A percentile compares a stretch with the other conserved stretches of the same genome.
phyloP scores from a whole-genome alignment of 176 grass and related monocot genomes.

The Microstegium vimineum region DNA sequence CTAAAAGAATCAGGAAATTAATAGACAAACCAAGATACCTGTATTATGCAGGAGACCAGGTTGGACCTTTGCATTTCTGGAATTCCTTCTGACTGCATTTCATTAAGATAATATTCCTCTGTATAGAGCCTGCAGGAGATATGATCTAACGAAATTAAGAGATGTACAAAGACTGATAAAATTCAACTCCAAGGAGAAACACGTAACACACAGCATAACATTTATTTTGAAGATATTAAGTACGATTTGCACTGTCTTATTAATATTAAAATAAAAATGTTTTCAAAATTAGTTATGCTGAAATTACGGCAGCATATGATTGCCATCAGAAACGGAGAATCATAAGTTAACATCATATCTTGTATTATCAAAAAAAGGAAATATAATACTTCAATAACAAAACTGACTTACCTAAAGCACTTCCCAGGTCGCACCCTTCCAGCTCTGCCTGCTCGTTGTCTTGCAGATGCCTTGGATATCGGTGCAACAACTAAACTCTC shows the following conservation, averaged over 20 bases:
- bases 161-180: background rate
- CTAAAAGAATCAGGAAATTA: constrained; percentile 18
- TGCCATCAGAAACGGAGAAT: background rate
- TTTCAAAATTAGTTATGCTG: background rate
- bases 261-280: background rate
- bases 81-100: constrained; percentile 88
- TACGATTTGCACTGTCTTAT: background rate
- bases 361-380: background rate
- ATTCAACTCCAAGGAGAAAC: background rate
- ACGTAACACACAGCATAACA: background rate
- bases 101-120: constrained; percentile 86
- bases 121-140: constrained; percentile 76
- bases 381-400: background rate
- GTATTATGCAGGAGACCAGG: constrained; percentile 89
- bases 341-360: background rate
- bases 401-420: constrained; percentile 71
- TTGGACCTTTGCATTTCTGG: constrained; percentile 98
- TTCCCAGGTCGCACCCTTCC: constrained; percentile 94
- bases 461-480: constrained; percentile 96
- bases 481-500: constrained; percentile 90
- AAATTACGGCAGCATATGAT: constrained; percentile 1
- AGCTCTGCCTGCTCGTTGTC: constrained; percentile 88
- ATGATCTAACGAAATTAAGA: constrained; percentile 24
- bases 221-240: too few relatives aligned
- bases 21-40: constrained; percentile 43